Conservation (phyloP, 192 early-diverging fungal species). For the Umbelopsis sp. region DNA sequence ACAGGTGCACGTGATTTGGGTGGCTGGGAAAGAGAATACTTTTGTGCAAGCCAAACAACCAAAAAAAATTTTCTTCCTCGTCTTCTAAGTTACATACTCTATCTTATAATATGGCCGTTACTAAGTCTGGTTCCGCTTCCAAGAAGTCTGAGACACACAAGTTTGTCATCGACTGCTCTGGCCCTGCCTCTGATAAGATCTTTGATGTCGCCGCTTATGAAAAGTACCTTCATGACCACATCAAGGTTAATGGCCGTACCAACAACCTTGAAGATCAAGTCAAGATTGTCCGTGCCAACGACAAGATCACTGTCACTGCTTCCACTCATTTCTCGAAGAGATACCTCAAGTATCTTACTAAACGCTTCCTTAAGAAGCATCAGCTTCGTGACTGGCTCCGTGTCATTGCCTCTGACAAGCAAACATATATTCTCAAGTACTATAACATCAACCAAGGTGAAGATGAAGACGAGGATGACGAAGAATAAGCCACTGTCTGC, state of each 20-base stretch:
- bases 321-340: slow-evolving; percentile 90
- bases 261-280: slow-evolving; percentile 91
- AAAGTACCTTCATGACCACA: slow-evolving; percentile 97
- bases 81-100: background rate
- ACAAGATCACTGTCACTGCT: slow-evolving; percentile 79
- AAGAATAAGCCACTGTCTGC: slow-evolving; percentile 21
- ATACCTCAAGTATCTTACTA: slow-evolving; percentile 99
- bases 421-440: slow-evolving; percentile 94
- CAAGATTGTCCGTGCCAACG: slow-evolving; percentile 76
- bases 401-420: slow-evolving; percentile 86
- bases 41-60: background rate
- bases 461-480: slow-evolving; percentile 78
- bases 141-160: slow-evolving; percentile 58
- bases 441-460: slow-evolving; percentile 82
- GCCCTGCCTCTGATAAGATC: slow-evolving; percentile 92
- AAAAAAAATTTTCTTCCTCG: background rate
- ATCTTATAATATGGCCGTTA: slow-evolving; percentile 26
- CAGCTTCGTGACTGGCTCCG: slow-evolving; percentile 98
- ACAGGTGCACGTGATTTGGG: background rate
- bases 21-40: background rate
- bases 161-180: slow-evolving; percentile 93
- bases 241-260: slow-evolving; percentile 97
- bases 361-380: slow-evolving; percentile 99
- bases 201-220: slow-evolving; percentile 97
- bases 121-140: slow-evolving; percentile 23